Percentiles rank a stretch among this genome's conserved stretches.
phyloP scores from a whole-genome alignment of 2,329 filamentous ascomycete genomes.

The Huntiella bhutanensis region DNA sequence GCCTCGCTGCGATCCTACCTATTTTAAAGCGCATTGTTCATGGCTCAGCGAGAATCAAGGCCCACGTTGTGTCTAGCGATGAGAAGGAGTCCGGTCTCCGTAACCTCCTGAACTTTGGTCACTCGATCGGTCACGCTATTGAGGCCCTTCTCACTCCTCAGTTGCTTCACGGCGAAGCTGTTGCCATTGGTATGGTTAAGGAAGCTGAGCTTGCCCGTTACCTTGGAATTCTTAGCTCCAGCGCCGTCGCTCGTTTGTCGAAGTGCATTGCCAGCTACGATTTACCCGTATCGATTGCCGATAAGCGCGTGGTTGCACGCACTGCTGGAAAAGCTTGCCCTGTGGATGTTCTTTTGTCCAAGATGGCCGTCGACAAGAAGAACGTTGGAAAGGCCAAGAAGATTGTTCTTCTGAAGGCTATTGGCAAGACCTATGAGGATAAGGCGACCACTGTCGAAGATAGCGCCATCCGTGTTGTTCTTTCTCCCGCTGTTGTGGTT shows the following conservation, averaged over 20 bases:
- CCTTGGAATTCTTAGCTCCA: conserved; percentile 66
- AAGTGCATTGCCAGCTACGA: conserved; percentile 94
- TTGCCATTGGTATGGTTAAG: conserved; percentile 96
- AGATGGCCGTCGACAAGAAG: conserved; percentile 98
- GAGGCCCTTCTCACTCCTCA: conserved; percentile 92
- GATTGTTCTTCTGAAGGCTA: conserved; percentile 76
- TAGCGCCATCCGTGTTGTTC: conserved; percentile 58
- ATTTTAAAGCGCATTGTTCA: conserved; percentile 65
- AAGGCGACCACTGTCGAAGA: conserved; percentile 83
- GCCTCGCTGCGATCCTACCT: conserved; percentile 51
- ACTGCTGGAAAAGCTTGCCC: conserved; percentile 77
- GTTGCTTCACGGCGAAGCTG: conserved; percentile 84
- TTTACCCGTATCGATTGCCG: conserved; percentile 65
- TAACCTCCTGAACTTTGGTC: conserved; percentile 91
- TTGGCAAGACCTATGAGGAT: conserved; percentile 73
- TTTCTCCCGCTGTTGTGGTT: conserved; percentile 63
- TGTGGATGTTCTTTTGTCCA: conserved; percentile 66
- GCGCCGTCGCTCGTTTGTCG: conserved; percentile 70
- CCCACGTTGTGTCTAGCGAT: conserved; percentile 81
- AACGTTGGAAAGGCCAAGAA: conserved; percentile 93
- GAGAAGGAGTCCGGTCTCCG: conserved; percentile 86
- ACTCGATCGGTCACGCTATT: conserved; percentile 92
- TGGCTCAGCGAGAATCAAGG: conserved; percentile 83
- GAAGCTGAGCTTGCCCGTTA: conserved; percentile 86
- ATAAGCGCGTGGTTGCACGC: conserved; percentile 63